Conservation (phyloP, 2,329 filamentous ascomycete species). For the Calonectria fujianensis region DNA sequence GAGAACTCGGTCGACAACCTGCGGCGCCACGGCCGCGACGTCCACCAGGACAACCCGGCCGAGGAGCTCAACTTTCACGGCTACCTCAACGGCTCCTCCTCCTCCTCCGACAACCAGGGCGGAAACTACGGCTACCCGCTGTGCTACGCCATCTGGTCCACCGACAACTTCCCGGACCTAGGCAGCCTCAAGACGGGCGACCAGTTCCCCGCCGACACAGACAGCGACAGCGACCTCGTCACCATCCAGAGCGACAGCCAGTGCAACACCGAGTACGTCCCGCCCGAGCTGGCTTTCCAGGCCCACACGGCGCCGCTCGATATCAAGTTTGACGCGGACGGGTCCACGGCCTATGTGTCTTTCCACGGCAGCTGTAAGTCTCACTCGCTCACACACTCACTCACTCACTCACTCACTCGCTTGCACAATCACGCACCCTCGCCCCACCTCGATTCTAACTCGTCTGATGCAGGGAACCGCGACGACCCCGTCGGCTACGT, state of each 20-base stretch:
- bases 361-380: conserved; percentile 83
- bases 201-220: conserved; percentile 66
- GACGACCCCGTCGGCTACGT: conserved; percentile 68
- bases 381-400: background rate
- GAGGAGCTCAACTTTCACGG: conserved; percentile 86
- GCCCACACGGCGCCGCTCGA: conserved; percentile 84
- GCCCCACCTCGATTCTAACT: conserved; percentile 30
- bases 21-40: conserved; percentile 73
- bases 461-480: conserved; percentile 61
- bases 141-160: conserved; percentile 81
- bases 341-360: conserved; percentile 77
- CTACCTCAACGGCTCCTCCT: conserved; percentile 64
- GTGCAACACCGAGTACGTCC: conserved; percentile 65
- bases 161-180: conserved; percentile 63
- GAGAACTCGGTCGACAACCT: conserved; percentile 84
- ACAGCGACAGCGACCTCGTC: conserved; percentile 46
- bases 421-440: background rate
- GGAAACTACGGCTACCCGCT: conserved; percentile 82
- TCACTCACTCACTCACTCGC: background rate
- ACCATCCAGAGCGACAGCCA: conserved; percentile 64
- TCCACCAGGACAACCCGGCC: conserved; percentile 81
- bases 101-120: conserved; percentile 55
- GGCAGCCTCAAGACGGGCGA: conserved; percentile 66
- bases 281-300: conserved; percentile 74
- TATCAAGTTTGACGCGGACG: conserved; percentile 77